Evolutionary conservation across 768 basidiomycete genomes (phyloP).

Genomic region (Lactarius quietus): DNA sequence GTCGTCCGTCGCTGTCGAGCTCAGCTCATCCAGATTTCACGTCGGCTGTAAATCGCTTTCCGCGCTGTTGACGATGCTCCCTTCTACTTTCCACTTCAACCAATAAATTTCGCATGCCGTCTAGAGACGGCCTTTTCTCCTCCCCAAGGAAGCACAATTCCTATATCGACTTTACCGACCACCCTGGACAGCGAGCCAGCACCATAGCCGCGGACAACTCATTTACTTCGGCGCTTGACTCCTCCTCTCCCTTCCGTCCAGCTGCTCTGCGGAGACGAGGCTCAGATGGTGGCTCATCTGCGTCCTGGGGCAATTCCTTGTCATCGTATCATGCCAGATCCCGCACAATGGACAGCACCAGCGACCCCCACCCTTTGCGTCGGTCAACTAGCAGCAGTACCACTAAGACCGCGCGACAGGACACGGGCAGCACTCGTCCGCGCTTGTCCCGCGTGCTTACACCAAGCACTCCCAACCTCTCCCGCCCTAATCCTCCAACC

Average conservation of each 20-base stretch:
- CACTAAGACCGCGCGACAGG: slow-evolving; percentile 12
- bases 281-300: slow-evolving; percentile 29
- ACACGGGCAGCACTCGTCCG: slow-evolving; percentile 20
- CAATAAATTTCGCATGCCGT: slow-evolving; percentile 16
- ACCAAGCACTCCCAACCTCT: slow-evolving; percentile 6
- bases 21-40: neutral
- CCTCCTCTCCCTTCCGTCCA: slow-evolving; percentile 1
- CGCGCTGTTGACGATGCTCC: slow-evolving; percentile 13
- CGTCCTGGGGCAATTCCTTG: slow-evolving; percentile 16
- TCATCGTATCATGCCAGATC: slow-evolving; percentile 26
- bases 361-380: slow-evolving; percentile 21
- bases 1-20: neutral
- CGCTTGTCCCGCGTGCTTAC: slow-evolving; percentile 22
- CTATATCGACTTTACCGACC: slow-evolving; percentile 5
- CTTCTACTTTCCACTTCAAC: neutral
- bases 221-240: slow-evolving; percentile 25
- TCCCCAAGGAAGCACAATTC: neutral
- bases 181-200: neutral
- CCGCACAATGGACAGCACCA: slow-evolving; percentile 28
- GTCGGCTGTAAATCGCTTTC: neutral
- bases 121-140: slow-evolving; percentile 15
- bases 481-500: neutral
- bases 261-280: slow-evolving; percentile 29
- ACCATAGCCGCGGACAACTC: slow-evolving; percentile 4
- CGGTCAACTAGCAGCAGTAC: slow-evolving; percentile 22